Base-by-base conservation (phyloP, 2,329 filamentous ascomycete genomes). In the Pseudocercospora eumusae region DNA sequence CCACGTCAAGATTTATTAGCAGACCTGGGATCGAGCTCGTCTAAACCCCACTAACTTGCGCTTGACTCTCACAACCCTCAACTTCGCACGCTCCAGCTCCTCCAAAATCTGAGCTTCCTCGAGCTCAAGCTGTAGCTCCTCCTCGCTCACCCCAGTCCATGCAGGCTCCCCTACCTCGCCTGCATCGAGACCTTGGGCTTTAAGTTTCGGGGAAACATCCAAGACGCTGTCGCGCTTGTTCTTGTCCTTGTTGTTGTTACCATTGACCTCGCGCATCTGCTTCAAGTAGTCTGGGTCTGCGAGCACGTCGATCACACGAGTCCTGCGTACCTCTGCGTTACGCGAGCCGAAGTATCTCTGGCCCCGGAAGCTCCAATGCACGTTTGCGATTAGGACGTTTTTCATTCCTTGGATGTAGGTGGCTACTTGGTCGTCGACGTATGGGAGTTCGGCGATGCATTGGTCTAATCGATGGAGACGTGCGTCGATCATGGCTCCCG, bases 301-400 rank as follows among this genome's bases (percentile, higher is more conserved):
- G 13, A 59, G 9, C n/a, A 52, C 57, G 21, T 55, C 33, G 45
- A 56, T 33, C 4, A 60, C 20, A 13, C 50, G 23, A 15, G 58
- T 60, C 20, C 40, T 33, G 5, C 36, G 47, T 3, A 56, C 59
- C 28, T 60, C 52, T 28, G 27, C 52, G 15, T 49, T 55, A 13
- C 52, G 40, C 18, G 45, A 42, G 27, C 59, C 59, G 36, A 60
- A 56, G 28, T 50, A 60, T 7, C 52, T 53, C 27, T 60, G 50
- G 21, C 52, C 54, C 10, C 59, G 50, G 54, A 56, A 60, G 42
- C 59, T 60, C 50, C 59, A 60, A 11, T 60, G 52, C 9, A 60
- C 53, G 44, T 56, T 60, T 4, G 52, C 40, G 25, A 56, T 31
- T 2, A 60, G 36, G 18, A 60, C 45, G 23, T 56, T 45, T 23